Evolutionary conservation across 768 basidiomycete genomes (phyloP).

Genomic region (Coprinopsis strossmayeri): DNA sequence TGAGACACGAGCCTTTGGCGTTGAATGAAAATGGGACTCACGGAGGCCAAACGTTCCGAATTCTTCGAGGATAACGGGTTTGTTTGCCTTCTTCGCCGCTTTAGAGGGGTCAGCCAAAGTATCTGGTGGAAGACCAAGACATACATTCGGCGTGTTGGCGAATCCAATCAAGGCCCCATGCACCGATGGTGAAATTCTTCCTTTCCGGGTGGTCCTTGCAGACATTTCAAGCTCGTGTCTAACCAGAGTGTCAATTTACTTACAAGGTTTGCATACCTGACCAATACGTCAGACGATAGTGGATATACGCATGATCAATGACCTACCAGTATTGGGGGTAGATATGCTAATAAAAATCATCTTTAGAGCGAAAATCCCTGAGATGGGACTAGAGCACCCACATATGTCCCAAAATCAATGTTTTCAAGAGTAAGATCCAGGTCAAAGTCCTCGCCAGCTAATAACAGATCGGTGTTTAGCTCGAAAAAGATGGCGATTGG

Average conservation of each 20-base stretch:
- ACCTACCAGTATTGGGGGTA: constrained; percentile 38
- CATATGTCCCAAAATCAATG: constrained; percentile 52
- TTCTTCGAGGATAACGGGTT: constrained; percentile 60
- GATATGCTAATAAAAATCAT: constrained; percentile 27
- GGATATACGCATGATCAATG: too few relatives aligned
- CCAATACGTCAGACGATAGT: too few relatives aligned
- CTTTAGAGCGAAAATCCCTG: background rate
- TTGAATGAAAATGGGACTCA: constrained; percentile 18
- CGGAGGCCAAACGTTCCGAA: constrained; percentile 45
- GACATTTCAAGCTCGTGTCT: background rate
- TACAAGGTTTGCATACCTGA: constrained; percentile 32
- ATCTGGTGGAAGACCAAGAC: constrained; percentile 1
- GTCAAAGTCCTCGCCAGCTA: constrained; percentile 53
- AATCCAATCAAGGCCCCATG: constrained; percentile 57
- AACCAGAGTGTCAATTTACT: constrained; percentile 6
- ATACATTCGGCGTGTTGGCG: constrained; percentile 41
- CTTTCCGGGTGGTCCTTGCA: constrained; percentile 35
- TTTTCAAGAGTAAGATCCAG: constrained; percentile 39
- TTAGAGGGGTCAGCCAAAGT: background rate
- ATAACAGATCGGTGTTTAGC: background rate
- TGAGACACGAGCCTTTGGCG: too few relatives aligned
- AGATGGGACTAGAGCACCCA: constrained; percentile 19
- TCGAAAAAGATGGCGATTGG: background rate
- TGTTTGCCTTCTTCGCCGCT: constrained; percentile 47
- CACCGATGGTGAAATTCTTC: constrained; percentile 40